Base-by-base conservation (phyloP, 2,329 filamentous ascomycete species). In the Pseudocercospora pini-densiflorae region DNA sequence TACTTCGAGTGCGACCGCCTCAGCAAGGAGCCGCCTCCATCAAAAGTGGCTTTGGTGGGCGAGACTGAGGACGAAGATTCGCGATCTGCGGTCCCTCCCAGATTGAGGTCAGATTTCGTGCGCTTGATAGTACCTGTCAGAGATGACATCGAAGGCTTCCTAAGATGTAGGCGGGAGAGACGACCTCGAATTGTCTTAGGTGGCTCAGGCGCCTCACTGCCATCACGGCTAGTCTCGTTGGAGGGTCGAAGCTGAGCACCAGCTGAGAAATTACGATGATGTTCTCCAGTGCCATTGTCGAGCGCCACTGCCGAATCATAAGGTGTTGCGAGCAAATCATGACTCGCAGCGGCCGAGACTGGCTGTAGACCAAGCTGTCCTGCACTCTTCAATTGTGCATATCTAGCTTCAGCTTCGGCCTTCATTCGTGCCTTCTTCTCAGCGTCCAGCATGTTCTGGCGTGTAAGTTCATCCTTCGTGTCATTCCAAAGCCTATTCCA, bases 381-480 rank as follows among this genome's bases (percentile, higher is more conserved):
- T 6, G 80, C 77, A 62, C 79, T 78, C 77, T 88, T 87, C 69
- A 88, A 76, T 73, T 86, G 82, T 12, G 82, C 81, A 72, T 87
- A 88, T 2, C 80, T 81, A 63, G 79, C 79, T 71, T 86, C 82
- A 0, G 83, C 84, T 69, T 81, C 83, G 12, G 75, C 79, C 65
- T 81, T 79, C 57, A 79, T 74, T 61, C 80, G 77, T 43, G 77
- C 75, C 62, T 85, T 76, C 12, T 80, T 76, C 70, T 72, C 71
- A 19, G 70, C 68, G 59, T 83, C 82, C 55, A 81, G 77, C 49
- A 81, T 77, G 40, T 78, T 75, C 61, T 77, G 66, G 31, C 73
- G 68, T 43, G 71, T 79, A 58, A 79, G 76, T 55, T 81, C 78
- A 58, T 84, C 81, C 14, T 81, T 79, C 27, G 76, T 73, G 31